These are phyloP conservation scores for Apocynum venetum DNA, from an alignment of 257 asterid genomes.

Conservation along the genomic window DNA sequence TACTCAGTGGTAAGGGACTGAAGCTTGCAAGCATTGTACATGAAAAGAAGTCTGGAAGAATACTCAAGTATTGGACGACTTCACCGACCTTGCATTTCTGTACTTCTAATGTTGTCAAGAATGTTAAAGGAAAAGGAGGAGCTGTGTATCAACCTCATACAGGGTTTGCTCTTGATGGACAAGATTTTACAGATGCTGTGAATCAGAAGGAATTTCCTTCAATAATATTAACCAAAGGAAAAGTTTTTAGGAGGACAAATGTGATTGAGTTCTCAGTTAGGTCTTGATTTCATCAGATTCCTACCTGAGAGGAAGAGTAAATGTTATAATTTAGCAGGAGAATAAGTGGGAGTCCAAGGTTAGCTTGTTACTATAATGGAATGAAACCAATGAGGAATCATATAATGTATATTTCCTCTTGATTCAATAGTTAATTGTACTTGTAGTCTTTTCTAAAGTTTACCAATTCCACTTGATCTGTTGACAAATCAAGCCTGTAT, in stretches of 20 bases:
- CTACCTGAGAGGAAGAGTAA: background rate
- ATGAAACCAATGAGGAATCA: background rate
- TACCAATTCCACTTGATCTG: background rate
- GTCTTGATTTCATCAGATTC: background rate
- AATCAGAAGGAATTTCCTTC: conserved; percentile 24
- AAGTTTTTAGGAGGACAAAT: conserved; percentile 10
- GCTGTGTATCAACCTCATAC: conserved; percentile 9
- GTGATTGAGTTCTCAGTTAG: background rate
- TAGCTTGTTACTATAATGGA: no score
- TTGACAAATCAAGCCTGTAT: background rate
- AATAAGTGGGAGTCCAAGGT: no score
- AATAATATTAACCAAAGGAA: conserved; percentile 10
- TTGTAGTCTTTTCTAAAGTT: background rate
- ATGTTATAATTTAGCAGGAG: background rate
- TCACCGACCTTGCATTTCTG: conserved; percentile 24
- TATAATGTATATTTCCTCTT: background rate
- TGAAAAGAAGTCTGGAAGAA: conserved; percentile 17
- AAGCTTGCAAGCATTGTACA: conserved; percentile 13
- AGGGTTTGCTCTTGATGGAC: conserved; percentile 21
- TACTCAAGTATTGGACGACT: conserved; percentile 6
- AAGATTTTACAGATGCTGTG: conserved; percentile 23
- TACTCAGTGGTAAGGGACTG: background rate
- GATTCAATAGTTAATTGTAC: background rate
- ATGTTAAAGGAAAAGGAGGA: conserved; percentile 23
- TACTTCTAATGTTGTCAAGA: conserved; percentile 3